Conservation (phyloP, 352 stramenopile genomes). For the Pythium vanterpoolii region DNA sequence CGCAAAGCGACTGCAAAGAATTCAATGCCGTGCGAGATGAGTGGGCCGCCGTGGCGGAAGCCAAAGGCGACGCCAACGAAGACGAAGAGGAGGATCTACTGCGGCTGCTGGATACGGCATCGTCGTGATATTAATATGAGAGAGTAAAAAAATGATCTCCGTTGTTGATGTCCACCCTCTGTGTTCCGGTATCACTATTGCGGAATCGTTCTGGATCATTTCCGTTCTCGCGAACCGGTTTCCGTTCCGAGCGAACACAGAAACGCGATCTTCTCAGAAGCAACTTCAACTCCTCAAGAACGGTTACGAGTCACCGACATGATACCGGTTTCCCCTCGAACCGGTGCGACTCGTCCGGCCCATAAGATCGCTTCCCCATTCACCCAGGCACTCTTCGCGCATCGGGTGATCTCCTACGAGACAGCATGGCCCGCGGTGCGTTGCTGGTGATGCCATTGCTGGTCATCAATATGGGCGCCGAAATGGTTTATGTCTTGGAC, state of each 20-base stretch:
- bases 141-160: too few species aligned
- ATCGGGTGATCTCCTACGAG: too few species aligned
- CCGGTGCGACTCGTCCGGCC: not conserved
- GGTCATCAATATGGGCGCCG: slow-evolving; percentile 92
- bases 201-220: too few species aligned
- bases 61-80: slow-evolving; percentile 1
- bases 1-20: slow-evolving; percentile 58
- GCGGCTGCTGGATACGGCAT: not conserved
- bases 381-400: too few species aligned
- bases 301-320: not conserved
- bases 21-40: slow-evolving; percentile 44
- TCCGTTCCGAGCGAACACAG: too few species aligned
- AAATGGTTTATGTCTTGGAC: slow-evolving; percentile 94
- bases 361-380: slow-evolving; percentile 1
- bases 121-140: not conserved
- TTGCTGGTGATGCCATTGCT: slow-evolving; percentile 91
- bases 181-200: too few species aligned
- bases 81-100: slow-evolving; percentile 30
- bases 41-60: slow-evolving; percentile 44
- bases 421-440: slow-evolving; percentile 32
- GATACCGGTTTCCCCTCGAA: not conserved
- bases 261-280: too few species aligned
- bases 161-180: too few species aligned
- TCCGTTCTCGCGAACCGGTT: too few species aligned
- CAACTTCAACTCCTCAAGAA: not conserved